These are phyloP conservation scores for Centrapalus pauciflorus DNA, from an alignment of 129 eudicot genomes.

Conservation along the genomic window DNA sequence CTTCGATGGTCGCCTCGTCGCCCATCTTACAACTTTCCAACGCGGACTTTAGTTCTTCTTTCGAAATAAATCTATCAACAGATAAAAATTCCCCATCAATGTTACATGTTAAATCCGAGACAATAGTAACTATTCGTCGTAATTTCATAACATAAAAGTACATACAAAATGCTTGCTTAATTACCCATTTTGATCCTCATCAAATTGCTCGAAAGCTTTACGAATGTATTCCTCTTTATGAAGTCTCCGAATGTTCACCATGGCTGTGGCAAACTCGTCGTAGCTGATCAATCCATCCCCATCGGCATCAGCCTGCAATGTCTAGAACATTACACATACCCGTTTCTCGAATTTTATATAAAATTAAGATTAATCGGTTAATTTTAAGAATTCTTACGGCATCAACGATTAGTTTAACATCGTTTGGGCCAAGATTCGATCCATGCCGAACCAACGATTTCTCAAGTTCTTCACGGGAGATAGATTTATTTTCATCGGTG, in stretches of 20 bases:
- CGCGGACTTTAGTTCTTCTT: constrained; percentile 5
- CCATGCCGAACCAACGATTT: constrained; percentile 59
- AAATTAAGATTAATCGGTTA: too few relatives aligned
- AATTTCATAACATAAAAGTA: neutral
- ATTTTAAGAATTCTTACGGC: constrained; percentile 42
- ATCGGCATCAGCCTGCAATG: constrained; percentile 76
- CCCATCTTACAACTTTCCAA: neutral
- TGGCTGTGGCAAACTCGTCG: constrained; percentile 72
- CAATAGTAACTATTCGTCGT: neutral
- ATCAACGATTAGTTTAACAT: constrained; percentile 63
- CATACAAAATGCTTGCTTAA: neutral
- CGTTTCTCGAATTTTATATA: neutral
- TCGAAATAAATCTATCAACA: neutral
- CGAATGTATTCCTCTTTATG: constrained; percentile 61
- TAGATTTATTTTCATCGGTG: constrained; percentile 59
- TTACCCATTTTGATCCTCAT: constrained; percentile 56
- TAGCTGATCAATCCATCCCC: constrained; percentile 69
- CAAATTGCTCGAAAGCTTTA: constrained; percentile 60
- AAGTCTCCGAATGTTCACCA: constrained; percentile 60
- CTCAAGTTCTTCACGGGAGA: constrained; percentile 65
- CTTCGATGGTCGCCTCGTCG: constrained; percentile 7
- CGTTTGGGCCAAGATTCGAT: constrained; percentile 57
- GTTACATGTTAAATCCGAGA: neutral
- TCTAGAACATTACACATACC: neutral
- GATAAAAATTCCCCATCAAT: neutral